Percentiles rank a stretch among this genome's conserved stretches.
These are phyloP conservation scores for Phytophthora meadii DNA, from an alignment of 352 stramenopile species.

Conservation along the genomic window DNA sequence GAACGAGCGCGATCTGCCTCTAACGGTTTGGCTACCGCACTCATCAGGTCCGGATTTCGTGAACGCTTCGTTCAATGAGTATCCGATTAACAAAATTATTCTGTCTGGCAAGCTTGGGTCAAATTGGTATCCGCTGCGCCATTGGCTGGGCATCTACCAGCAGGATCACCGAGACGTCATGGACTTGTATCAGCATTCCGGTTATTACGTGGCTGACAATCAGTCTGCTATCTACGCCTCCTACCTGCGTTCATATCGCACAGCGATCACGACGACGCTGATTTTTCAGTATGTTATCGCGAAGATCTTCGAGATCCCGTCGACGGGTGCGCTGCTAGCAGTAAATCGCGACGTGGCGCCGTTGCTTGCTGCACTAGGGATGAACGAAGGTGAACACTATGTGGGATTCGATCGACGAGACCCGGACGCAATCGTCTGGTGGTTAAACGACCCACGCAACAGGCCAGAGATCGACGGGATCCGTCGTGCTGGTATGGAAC, in stretches of 20 bases:
- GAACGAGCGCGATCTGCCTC: slow-evolving; percentile 62
- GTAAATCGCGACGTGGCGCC: slow-evolving; percentile 70
- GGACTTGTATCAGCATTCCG: slow-evolving; percentile 70
- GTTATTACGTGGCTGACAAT: slow-evolving; percentile 62
- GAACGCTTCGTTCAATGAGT: slow-evolving; percentile 63
- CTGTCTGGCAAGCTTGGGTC: slow-evolving; percentile 60
- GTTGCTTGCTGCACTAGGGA: slow-evolving; percentile 56
- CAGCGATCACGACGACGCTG: slow-evolving; percentile 73
- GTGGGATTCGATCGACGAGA: slow-evolving; percentile 66
- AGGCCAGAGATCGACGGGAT: slow-evolving; percentile 63
- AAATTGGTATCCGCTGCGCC: slow-evolving; percentile 71
- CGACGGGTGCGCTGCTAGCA: slow-evolving; percentile 66
- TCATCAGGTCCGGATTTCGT: slow-evolving; percentile 70
- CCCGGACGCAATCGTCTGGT: slow-evolving; percentile 56
- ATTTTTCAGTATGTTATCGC: slow-evolving; percentile 82
- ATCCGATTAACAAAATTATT: slow-evolving; percentile 81
- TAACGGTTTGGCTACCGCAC: slow-evolving; percentile 77
- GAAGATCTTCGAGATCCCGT: slow-evolving; percentile 85
- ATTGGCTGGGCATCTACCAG: slow-evolving; percentile 72
- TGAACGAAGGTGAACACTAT: slow-evolving; percentile 70
- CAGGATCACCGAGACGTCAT: slow-evolving; percentile 51
- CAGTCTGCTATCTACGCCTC: slow-evolving; percentile 72
- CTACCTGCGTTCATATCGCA: slow-evolving; percentile 76
- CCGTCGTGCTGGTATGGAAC: slow-evolving; percentile 59
- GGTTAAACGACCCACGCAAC: slow-evolving; percentile 59